Conservation (phyloP, 441 rosid genomes). For the Jatropha multifida region DNA sequence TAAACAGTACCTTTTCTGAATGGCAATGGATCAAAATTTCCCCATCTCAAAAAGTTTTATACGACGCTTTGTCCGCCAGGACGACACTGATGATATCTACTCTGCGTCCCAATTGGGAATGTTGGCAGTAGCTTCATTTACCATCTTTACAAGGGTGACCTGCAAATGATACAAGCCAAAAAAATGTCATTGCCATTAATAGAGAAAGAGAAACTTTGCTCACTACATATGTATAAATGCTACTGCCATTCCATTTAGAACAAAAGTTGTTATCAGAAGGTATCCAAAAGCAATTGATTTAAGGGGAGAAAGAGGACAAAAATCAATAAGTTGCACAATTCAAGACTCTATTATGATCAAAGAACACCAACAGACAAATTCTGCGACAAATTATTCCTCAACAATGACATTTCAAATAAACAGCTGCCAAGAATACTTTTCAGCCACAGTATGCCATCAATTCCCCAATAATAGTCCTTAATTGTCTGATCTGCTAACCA, state of each 20-base stretch:
- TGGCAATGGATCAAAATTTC: constrained; percentile 12
- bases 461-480: neutral
- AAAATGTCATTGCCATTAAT: neutral
- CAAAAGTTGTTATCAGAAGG: no score
- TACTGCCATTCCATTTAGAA: neutral
- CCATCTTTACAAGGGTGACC: constrained; percentile 58
- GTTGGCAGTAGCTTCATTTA: constrained; percentile 65
- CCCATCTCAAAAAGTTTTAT: neutral
- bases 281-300: no score
- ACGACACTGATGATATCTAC: constrained; percentile 14
- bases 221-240: neutral
- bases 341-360: no score
- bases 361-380: neutral
- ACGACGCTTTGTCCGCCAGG: neutral
- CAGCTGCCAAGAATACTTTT: neutral
- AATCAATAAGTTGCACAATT: no score
- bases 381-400: neutral
- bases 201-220: neutral
- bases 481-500: neutral
- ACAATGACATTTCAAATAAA: neutral
- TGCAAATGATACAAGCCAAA: constrained; percentile 22
- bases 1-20: constrained; percentile 5
- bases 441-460: neutral
- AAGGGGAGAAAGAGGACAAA: no score
- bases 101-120: constrained; percentile 54